Evolutionary conservation across 2,329 filamentous ascomycete genomes (phyloP).

Genomic region (Ceratocystis variospora): DNA sequence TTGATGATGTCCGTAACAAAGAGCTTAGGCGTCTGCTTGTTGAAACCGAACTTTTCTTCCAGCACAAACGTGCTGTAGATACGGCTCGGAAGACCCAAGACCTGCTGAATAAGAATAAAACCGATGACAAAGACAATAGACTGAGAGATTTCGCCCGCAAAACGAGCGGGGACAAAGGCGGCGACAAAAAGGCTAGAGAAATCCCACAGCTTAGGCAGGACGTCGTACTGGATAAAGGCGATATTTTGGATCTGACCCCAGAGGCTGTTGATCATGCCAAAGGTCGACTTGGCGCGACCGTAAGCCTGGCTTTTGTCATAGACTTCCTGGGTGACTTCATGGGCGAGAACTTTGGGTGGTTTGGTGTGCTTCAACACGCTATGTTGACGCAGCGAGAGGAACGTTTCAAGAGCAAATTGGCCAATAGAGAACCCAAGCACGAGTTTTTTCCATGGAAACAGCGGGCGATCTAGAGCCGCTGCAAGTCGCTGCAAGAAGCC

Average conservation of each 20-base stretch:
- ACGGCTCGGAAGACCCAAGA: constrained; percentile 64
- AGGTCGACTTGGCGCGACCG: constrained; percentile 89
- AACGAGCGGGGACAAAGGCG: constrained; percentile 59
- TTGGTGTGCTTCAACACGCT: constrained; percentile 65
- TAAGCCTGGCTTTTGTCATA: constrained; percentile 87
- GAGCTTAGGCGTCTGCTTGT: constrained; percentile 84
- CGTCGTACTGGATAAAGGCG: constrained; percentile 76
- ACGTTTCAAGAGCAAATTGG: constrained; percentile 80
- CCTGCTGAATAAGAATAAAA: constrained; percentile 69
- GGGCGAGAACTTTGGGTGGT: constrained; percentile 72
- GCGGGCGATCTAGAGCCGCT: constrained; percentile 72
- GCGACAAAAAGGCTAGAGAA: constrained; percentile 63
- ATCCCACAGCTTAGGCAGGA: constrained; percentile 82
- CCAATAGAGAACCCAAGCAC: constrained; percentile 88
- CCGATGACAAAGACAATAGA: constrained; percentile 83
- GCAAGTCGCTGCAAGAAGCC: constrained; percentile 51
- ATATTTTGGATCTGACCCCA: constrained; percentile 81
- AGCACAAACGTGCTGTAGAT: constrained; percentile 93
- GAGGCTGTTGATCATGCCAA: constrained; percentile 64
- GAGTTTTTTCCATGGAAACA: constrained; percentile 95
- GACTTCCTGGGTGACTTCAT: constrained; percentile 76
- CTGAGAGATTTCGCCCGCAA: constrained; percentile 85
- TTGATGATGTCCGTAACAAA: constrained; percentile 89
- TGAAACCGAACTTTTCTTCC: constrained; percentile 96
- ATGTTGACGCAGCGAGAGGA: constrained; percentile 83